Conservation (phyloP, 2,329 filamentous ascomycete genomes). For the Claviceps pazoutovae region DNA sequence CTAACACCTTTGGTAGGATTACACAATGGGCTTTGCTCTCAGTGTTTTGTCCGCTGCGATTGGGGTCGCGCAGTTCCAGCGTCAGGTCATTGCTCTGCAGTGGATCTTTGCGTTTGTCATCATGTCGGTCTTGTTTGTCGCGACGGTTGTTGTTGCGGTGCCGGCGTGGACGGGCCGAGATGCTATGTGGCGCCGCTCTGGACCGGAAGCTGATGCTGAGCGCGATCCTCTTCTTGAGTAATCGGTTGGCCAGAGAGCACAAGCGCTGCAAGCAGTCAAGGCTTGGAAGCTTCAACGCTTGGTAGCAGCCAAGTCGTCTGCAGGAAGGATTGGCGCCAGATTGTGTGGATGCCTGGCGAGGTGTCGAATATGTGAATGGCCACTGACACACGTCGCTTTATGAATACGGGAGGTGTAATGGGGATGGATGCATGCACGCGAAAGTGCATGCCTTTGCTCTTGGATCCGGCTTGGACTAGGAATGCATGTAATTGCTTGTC, state of each 20-base stretch:
- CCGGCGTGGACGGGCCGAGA: slow-evolving; percentile 49
- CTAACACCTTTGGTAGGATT: slow-evolving; percentile 31
- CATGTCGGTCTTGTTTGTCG: slow-evolving; percentile 59
- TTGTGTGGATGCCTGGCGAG: too few species aligned
- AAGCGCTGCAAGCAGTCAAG: too few species aligned
- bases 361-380: too few species aligned
- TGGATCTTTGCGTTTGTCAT: slow-evolving; percentile 89
- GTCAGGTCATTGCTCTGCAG: slow-evolving; percentile 63
- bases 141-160: slow-evolving; percentile 50
- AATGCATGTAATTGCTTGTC: too few species aligned
- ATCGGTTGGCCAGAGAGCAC: neutral
- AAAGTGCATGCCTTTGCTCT: too few species aligned
- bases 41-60: slow-evolving; percentile 60
- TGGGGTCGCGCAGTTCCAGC: slow-evolving; percentile 62
- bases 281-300: too few species aligned
- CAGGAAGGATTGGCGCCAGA: too few species aligned
- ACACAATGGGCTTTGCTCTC: slow-evolving; percentile 67
- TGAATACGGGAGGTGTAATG: too few species aligned
- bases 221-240: slow-evolving; percentile 46
- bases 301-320: too few species aligned
- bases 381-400: too few species aligned
- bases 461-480: too few species aligned
- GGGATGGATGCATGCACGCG: too few species aligned
- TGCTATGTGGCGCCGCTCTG: slow-evolving; percentile 31
- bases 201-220: slow-evolving; percentile 34